Percentiles rank a stretch among this genome's conserved stretches.
Evolutionary conservation across 176 grass and related monocot species (phyloP).

Genomic region (Avena atlantica): DNA sequence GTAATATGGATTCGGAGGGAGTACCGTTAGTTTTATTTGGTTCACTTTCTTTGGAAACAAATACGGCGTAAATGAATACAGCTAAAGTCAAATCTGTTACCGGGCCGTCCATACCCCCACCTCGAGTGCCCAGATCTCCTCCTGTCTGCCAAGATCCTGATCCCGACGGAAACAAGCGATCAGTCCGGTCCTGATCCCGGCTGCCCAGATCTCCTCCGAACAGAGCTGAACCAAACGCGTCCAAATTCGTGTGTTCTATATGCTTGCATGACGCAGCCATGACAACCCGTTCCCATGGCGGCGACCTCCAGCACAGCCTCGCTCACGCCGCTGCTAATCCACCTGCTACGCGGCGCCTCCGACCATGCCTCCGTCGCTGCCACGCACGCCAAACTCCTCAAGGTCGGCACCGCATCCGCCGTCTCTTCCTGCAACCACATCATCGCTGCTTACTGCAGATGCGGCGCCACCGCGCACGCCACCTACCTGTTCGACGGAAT

Average conservation of each 20-base stretch:
- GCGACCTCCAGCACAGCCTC: constrained; percentile 26
- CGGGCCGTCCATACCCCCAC: too few relatives aligned
- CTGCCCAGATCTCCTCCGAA: too few relatives aligned
- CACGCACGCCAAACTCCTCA: constrained; percentile 66
- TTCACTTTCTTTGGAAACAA: too few relatives aligned
- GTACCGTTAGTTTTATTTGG: too few relatives aligned
- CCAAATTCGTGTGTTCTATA: neutral
- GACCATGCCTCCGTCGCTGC: constrained; percentile 52
- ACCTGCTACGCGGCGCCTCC: constrained; percentile 58
- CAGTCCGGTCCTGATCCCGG: too few relatives aligned
- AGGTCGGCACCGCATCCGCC: constrained; percentile 40
- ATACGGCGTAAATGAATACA: too few relatives aligned
- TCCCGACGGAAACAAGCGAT: too few relatives aligned
- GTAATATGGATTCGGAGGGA: too few relatives aligned
- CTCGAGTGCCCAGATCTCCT: too few relatives aligned
- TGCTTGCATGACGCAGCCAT: constrained; percentile 16
- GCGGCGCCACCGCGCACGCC: constrained; percentile 38
- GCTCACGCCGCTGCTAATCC: constrained; percentile 48
- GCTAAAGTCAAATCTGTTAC: too few relatives aligned
- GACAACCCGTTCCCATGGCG: constrained; percentile 30
- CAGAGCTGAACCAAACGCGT: neutral
- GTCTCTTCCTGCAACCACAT: constrained; percentile 62
- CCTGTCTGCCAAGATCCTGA: too few relatives aligned
- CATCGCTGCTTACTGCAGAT: constrained; percentile 52
- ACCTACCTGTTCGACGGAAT: constrained; percentile 73